A percentile compares a stretch with the other conserved stretches of the same genome.
Conservation (phyloP, 106 monocot species). For the Xerophyta viscosa region DNA sequence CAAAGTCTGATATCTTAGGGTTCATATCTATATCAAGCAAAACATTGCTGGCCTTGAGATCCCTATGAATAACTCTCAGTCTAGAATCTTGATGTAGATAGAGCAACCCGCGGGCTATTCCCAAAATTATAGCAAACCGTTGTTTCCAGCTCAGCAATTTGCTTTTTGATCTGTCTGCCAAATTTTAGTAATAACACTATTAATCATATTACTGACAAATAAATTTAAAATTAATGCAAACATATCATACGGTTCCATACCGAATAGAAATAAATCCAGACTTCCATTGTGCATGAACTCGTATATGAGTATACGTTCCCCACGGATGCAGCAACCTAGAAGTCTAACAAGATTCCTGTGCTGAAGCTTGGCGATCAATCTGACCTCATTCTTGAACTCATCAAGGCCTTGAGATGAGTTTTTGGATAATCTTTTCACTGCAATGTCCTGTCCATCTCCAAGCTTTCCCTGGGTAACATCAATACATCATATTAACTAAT, state of each 20-base stretch:
- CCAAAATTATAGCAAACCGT: slow-evolving; percentile 27
- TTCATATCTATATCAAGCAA: slow-evolving; percentile 41
- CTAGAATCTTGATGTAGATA: slow-evolving; percentile 52
- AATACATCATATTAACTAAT: not conserved
- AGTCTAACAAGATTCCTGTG: slow-evolving; percentile 37
- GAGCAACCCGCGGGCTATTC: slow-evolving; percentile 35
- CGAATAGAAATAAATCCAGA: slow-evolving; percentile 13
- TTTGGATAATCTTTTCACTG: slow-evolving; percentile 29
- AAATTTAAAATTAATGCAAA: not conserved
- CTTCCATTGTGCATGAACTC: slow-evolving; percentile 23
- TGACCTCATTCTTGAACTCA: slow-evolving; percentile 43
- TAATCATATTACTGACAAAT: too few relatives aligned
- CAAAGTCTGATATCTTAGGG: slow-evolving; percentile 58
- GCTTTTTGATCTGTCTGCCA: slow-evolving; percentile 3
- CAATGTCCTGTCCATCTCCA: slow-evolving; percentile 27
- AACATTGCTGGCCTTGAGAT: slow-evolving; percentile 48
- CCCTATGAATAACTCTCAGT: slow-evolving; percentile 39
- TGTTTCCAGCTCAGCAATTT: slow-evolving; percentile 24
- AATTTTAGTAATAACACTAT: too few relatives aligned
- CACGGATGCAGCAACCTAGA: slow-evolving; percentile 15
- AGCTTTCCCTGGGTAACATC: slow-evolving; percentile 12
- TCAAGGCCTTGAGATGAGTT: slow-evolving; percentile 18
- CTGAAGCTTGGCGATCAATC: slow-evolving; percentile 26
- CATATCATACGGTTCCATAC: too few relatives aligned
- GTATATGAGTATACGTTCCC: slow-evolving; percentile 16